phyloP scores from a whole-genome alignment of 345 rosid species.

The Eucalyptus tenuipes region DNA sequence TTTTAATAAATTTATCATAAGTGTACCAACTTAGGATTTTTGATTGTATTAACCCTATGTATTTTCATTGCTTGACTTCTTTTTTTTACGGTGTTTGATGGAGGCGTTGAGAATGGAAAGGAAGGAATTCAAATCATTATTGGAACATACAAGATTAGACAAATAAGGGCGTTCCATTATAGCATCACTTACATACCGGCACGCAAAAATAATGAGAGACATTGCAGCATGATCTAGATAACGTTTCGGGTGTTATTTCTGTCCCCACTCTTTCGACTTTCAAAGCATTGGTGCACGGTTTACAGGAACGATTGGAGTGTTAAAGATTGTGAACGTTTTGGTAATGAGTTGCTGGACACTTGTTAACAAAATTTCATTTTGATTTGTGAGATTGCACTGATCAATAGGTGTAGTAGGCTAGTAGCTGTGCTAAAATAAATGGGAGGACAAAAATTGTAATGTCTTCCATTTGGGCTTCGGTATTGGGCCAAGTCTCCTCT shows the following conservation, averaged over 20 bases:
- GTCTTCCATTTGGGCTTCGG: background rate
- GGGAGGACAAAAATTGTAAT: background rate
- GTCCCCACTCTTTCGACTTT: background rate
- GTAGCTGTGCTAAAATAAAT: background rate
- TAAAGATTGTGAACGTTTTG: background rate
- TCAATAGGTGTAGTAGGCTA: background rate
- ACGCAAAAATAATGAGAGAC: background rate
- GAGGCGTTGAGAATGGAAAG: background rate
- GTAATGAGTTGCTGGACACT: background rate
- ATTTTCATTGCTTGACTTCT: background rate
- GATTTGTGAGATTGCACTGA: background rate
- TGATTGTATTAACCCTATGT: fast-evolving
- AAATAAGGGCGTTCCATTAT: background rate
- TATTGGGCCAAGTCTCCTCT: background rate
- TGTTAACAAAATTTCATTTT: background rate
- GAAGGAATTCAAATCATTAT: background rate
- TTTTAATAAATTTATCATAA: no score
- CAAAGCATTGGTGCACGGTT: background rate
- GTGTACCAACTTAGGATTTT: fast-evolving
- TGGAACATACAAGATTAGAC: background rate
- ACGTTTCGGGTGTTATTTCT: background rate
- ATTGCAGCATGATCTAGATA: background rate
- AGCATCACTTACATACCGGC: background rate
- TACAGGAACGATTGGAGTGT: background rate
- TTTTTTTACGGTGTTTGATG: background rate